Conservation (phyloP, 805 yeast species). For the Pichia ethanolica region DNA sequence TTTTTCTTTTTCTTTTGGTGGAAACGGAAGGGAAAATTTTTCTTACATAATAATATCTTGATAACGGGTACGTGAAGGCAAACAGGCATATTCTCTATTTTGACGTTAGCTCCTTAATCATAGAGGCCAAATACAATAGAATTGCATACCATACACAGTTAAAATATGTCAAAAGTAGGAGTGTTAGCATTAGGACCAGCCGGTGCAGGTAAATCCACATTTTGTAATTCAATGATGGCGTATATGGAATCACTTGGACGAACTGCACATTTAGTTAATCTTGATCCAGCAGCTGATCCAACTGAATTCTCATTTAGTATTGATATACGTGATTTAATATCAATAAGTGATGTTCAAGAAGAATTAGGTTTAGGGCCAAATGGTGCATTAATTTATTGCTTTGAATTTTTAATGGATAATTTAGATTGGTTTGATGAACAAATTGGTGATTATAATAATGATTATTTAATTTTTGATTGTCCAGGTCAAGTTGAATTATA, state of each 20-base stretch:
- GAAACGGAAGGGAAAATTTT: too few relatives aligned
- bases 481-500: conserved; percentile 96
- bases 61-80: too few relatives aligned
- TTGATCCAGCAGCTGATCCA: conserved; percentile 97
- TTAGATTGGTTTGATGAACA: conserved; percentile 97
- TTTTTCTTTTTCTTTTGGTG: too few relatives aligned
- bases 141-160: too few relatives aligned
- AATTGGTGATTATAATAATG: conserved; percentile 92
- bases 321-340: conserved; percentile 84
- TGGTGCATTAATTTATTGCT: conserved; percentile 89
- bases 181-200: conserved; percentile 95
- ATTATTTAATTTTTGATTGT: conserved; percentile 88
- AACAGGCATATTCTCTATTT: too few relatives aligned
- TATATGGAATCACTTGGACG: conserved; percentile 89
- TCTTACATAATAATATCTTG: too few relatives aligned
- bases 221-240: conserved; percentile 79
- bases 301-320: conserved; percentile 85
- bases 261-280: conserved; percentile 86
- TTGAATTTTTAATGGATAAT: conserved; percentile 82
- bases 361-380: conserved; percentile 91
- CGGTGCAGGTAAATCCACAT: conserved; percentile 93
- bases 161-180: conserved; percentile 84
- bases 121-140: too few relatives aligned
- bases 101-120: too few relatives aligned
- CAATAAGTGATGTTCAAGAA: conserved; percentile 91